A percentile compares a stretch with the other conserved stretches of the same genome.
Evolutionary conservation across 495 filamentous ascomycete genomes (phyloP).

Genomic region (Xylaria castorea): DNA sequence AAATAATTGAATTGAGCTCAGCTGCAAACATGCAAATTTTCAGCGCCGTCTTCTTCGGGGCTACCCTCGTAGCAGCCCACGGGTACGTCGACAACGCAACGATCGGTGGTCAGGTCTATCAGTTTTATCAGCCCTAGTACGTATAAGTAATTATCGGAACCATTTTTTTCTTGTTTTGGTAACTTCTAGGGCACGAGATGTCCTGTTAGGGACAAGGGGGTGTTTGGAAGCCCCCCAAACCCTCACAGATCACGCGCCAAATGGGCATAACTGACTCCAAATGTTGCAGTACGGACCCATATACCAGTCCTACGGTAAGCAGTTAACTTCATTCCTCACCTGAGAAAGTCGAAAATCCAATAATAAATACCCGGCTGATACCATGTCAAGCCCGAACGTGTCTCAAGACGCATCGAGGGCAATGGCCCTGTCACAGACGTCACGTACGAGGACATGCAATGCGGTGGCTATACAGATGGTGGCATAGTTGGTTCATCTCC

Average conservation of each 20-base stretch:
- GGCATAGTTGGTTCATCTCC: constrained; percentile 55
- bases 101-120: constrained; percentile 51
- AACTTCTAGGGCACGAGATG: no score
- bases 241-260: no score
- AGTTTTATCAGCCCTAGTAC: constrained; percentile 49
- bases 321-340: background rate
- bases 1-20: background rate
- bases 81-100: constrained; percentile 63
- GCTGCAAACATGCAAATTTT: constrained; percentile 40
- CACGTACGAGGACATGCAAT: constrained; percentile 54
- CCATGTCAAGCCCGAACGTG: constrained; percentile 41
- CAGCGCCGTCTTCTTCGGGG: constrained; percentile 53
- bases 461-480: constrained; percentile 47
- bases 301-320: constrained; percentile 44
- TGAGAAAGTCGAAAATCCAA: background rate
- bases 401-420: constrained; percentile 56
- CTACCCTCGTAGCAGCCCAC: constrained; percentile 64
- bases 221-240: no score
- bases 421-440: constrained; percentile 60
- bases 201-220: no score
- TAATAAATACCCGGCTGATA: constrained; percentile 8
- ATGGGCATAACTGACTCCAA: background rate
- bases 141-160: no score
- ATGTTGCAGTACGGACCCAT: constrained; percentile 48
- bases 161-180: no score